Conservation (phyloP, 2,329 filamentous ascomycete genomes). For the Calonectria henricotiae region DNA sequence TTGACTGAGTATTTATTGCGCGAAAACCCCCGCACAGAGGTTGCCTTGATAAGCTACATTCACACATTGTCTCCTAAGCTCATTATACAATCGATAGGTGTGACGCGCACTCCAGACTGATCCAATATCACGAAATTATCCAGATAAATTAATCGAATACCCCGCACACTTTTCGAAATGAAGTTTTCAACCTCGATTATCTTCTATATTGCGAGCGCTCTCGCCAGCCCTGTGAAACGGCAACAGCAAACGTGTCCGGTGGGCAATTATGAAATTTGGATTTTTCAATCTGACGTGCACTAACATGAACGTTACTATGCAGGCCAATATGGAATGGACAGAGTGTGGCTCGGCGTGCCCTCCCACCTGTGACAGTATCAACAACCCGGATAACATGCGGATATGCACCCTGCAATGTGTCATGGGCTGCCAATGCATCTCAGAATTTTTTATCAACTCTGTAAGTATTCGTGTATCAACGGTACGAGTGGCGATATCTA, state of each 20-base stretch:
- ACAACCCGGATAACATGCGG: background rate
- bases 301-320: background rate
- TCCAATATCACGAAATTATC: no score
- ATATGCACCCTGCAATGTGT: conserved; percentile 1
- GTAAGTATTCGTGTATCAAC: background rate
- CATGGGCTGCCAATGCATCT: background rate
- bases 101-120: no score
- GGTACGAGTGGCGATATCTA: no score
- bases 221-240: conserved; percentile 9
- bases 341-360: conserved; percentile 10
- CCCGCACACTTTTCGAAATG: background rate
- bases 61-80: background rate
- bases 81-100: no score
- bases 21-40: background rate
- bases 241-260: background rate
- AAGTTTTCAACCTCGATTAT: background rate
- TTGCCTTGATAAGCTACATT: background rate
- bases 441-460: background rate
- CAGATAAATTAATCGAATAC: no score
- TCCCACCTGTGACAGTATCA: background rate
- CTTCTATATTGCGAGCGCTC: background rate
- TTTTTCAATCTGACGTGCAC: no score
- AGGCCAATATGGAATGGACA: conserved; percentile 4
- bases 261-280: background rate
- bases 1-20: background rate